phyloP scores from a whole-genome alignment of 2,329 filamentous ascomycete genomes.

The Cladorrhinum sp. region DNA sequence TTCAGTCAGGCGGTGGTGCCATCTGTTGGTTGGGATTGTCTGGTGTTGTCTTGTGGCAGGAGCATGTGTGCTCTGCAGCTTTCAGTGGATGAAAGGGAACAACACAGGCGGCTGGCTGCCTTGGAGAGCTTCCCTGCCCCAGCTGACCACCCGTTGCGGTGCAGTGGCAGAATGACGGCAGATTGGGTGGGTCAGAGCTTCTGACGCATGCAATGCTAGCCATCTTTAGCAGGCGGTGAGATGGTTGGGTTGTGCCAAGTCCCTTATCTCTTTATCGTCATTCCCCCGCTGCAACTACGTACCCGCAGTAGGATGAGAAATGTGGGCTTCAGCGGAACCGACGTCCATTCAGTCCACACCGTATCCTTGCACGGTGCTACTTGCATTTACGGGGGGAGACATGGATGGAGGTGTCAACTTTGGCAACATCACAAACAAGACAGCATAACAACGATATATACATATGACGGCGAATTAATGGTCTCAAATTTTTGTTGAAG shows the following conservation, averaged over 20 bases:
- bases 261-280: constrained; percentile 14
- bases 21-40: constrained; percentile 1
- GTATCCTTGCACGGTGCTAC: background rate
- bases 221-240: constrained; percentile 19
- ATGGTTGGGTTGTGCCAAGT: background rate
- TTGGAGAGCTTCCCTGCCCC: background rate
- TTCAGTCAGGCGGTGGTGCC: constrained; percentile 15
- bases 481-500: background rate
- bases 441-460: background rate
- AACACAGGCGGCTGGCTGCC: background rate
- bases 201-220: background rate
- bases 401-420: background rate
- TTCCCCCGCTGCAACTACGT: background rate
- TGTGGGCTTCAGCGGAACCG: background rate
- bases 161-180: constrained; percentile 4
- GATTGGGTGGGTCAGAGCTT: constrained; percentile 11
- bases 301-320: background rate
- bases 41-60: constrained; percentile 3
- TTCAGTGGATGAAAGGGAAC: background rate
- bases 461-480: background rate
- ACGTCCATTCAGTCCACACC: background rate
- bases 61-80: background rate
- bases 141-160: background rate
- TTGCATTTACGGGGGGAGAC: background rate
- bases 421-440: background rate